A percentile compares a stretch with the other conserved stretches of the same genome.
Evolutionary conservation across 306 rosid species (phyloP).

Genomic region (Quercus suber): DNA sequence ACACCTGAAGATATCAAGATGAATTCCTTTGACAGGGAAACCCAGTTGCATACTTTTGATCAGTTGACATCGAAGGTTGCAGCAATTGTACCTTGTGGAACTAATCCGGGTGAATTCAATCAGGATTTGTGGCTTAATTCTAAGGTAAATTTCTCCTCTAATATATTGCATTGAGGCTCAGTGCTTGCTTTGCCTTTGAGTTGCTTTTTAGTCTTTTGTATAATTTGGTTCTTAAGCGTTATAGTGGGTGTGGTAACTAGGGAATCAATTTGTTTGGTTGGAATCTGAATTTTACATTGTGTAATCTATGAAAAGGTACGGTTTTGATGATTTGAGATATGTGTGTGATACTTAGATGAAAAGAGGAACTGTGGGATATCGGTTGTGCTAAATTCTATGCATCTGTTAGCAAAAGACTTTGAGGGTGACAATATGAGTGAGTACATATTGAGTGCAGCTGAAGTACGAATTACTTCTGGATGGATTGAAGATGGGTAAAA

Average conservation of each 20-base stretch:
- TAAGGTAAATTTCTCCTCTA: constrained; percentile 39
- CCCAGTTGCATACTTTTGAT: constrained; percentile 54
- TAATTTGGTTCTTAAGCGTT: background rate
- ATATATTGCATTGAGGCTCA: background rate
- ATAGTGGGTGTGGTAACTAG: background rate
- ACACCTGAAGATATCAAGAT: constrained; percentile 66
- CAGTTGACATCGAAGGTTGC: constrained; percentile 90
- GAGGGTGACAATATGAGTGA: too few relatives aligned
- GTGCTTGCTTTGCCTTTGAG: background rate
- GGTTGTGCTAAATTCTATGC: background rate
- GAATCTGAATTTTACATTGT: background rate
- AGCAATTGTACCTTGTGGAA: constrained; percentile 73
- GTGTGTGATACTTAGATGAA: too few relatives aligned
- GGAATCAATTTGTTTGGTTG: background rate
- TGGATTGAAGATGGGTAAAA: too few relatives aligned
- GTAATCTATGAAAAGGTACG: background rate
- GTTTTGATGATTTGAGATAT: too few relatives aligned
- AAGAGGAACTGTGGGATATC: background rate
- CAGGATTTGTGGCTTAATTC: constrained; percentile 69
- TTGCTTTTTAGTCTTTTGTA: background rate
- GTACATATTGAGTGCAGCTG: too few relatives aligned
- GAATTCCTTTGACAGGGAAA: constrained; percentile 61
- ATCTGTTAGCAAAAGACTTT: too few relatives aligned
- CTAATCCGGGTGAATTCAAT: constrained; percentile 58
- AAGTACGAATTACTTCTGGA: too few relatives aligned